A percentile compares a stretch with the other conserved stretches of the same genome.
Evolutionary conservation across 129 eudicot genomes (phyloP).

Genomic region (Cynara cardunculus): DNA sequence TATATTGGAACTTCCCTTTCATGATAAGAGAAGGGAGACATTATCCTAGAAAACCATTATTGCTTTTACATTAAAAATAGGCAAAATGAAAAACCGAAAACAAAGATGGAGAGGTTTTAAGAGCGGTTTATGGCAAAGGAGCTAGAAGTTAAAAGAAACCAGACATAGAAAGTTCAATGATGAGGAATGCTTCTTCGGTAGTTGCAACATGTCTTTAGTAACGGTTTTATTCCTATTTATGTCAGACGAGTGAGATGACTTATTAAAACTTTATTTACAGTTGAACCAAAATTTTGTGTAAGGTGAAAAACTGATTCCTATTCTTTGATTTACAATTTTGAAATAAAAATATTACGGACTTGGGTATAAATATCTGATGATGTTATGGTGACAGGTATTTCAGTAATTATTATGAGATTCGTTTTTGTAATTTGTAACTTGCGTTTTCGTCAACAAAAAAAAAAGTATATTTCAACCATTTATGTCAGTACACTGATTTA

Average conservation of each 20-base stretch:
- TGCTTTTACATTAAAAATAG: neutral
- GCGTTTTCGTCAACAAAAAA: neutral
- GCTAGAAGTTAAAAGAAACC: neutral
- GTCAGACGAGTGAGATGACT: neutral
- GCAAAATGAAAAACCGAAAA: no score
- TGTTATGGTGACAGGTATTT: neutral
- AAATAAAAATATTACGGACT: neutral
- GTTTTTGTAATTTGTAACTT: neutral
- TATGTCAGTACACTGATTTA: neutral
- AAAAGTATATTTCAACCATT: neutral
- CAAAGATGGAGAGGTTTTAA: neutral
- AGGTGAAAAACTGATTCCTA: no score
- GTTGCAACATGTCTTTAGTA: neutral
- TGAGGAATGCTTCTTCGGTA: no score
- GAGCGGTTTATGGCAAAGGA: neutral
- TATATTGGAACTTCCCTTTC: no score
- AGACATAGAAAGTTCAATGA: neutral
- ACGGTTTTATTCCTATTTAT: no score
- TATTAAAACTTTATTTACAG: neutral
- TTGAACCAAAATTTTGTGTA: neutral
- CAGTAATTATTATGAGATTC: no score
- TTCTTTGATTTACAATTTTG: neutral
- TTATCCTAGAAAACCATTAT: neutral
- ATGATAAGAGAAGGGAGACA: no score
- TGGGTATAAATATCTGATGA: neutral